Conservation (phyloP, 345 rosid species). For the Erucastrum elatum region DNA sequence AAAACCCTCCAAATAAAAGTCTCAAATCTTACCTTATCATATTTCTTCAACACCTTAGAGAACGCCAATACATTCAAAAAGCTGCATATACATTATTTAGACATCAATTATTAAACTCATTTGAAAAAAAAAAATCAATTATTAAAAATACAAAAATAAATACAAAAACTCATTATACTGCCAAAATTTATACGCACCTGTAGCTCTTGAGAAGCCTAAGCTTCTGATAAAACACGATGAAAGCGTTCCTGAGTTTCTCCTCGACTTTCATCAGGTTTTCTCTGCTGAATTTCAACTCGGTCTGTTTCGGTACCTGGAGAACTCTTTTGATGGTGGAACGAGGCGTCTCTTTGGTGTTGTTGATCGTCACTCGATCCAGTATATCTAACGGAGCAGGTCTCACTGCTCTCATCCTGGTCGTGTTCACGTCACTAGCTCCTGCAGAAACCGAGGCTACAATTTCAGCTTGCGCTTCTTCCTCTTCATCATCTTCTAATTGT, state of each 20-base stretch:
- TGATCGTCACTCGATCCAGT: constrained; percentile 49
- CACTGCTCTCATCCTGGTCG: background rate
- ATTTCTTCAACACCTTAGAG: constrained; percentile 85
- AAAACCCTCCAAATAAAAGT: background rate
- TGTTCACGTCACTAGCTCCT: background rate
- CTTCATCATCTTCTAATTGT: constrained; percentile 33
- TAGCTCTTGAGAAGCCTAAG: constrained; percentile 75
- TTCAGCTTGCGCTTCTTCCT: background rate
- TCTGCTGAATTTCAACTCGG: constrained; percentile 51
- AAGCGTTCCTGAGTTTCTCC: constrained; percentile 51
- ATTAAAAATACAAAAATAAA: background rate
- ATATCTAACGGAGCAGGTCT: constrained; percentile 58
- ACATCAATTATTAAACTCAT: background rate
- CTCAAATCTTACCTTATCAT: constrained; percentile 64
- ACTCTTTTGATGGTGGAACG: constrained; percentile 60
- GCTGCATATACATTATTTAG: constrained; percentile 33
- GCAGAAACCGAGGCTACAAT: background rate
- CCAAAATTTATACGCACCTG: constrained; percentile 30
- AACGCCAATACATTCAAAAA: constrained; percentile 75
- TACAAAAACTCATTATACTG: background rate
- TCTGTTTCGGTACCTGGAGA: constrained; percentile 42
- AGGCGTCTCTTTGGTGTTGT: constrained; percentile 57
- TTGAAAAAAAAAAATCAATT: background rate
- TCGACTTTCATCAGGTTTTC: constrained; percentile 56
- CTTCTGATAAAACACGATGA: constrained; percentile 61